Evolutionary conservation across 2,329 filamentous ascomycete species (phyloP).

Genomic region (Trichoderma atrobrunneum): DNA sequence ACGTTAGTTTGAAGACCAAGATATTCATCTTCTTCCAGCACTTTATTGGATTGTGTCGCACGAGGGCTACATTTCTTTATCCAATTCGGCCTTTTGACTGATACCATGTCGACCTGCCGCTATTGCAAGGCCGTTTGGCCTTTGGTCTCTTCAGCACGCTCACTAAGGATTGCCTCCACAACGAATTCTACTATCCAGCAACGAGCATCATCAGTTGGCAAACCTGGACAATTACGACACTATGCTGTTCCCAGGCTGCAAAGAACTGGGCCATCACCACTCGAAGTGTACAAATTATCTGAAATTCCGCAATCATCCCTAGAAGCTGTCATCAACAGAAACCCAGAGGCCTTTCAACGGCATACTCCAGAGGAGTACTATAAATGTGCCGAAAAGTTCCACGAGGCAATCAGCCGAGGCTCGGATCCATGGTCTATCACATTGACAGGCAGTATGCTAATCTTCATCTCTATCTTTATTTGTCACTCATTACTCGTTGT

Average conservation of each 20-base stretch:
- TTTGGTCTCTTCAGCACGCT: neutral
- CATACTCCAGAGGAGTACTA: conserved; percentile 29
- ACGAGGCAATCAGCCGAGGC: conserved; percentile 24
- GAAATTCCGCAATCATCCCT: conserved; percentile 27
- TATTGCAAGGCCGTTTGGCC: neutral
- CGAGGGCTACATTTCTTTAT: neutral
- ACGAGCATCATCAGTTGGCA: neutral
- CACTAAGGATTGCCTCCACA: neutral
- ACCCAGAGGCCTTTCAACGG: conserved; percentile 21
- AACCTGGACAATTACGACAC: neutral
- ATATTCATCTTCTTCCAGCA: neutral
- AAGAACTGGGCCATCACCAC: neutral
- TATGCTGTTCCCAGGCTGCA: conserved; percentile 15
- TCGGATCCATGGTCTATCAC: conserved; percentile 24
- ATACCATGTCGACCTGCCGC: neutral
- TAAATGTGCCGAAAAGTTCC: conserved; percentile 24
- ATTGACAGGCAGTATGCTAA: conserved; percentile 26
- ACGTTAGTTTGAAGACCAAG: neutral
- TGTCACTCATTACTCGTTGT: no score
- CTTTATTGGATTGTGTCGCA: neutral
- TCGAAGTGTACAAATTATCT: conserved; percentile 25
- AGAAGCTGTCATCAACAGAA: conserved; percentile 21
- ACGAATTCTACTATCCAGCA: neutral
- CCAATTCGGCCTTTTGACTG: neutral
- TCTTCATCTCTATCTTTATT: neutral